These are phyloP conservation scores for Candida bentonensis DNA, from an alignment of 805 yeast genomes.

Conservation along the genomic window DNA sequence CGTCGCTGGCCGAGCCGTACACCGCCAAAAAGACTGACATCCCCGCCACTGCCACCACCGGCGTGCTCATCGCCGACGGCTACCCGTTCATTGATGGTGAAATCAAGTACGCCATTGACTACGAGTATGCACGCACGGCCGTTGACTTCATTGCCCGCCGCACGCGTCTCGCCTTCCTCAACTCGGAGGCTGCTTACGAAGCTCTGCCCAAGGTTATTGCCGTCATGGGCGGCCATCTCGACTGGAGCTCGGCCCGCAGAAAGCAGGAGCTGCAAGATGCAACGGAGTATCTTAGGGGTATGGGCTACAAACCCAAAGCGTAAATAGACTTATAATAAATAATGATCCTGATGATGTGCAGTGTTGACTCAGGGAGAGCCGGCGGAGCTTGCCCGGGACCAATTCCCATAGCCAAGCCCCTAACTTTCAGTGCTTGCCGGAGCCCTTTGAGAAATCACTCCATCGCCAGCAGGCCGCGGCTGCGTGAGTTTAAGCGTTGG, in stretches of 20 bases:
- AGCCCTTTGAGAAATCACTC: too few relatives aligned
- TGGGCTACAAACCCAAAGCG: slow-evolving; percentile 20
- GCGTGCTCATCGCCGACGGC: slow-evolving; percentile 33
- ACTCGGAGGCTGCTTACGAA: slow-evolving; percentile 66
- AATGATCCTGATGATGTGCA: slow-evolving; percentile 1
- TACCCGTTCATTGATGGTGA: slow-evolving; percentile 84
- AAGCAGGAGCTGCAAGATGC: slow-evolving; percentile 29
- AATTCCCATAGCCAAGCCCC: too few relatives aligned
- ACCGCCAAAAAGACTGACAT: slow-evolving; percentile 11
- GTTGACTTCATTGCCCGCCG: slow-evolving; percentile 86
- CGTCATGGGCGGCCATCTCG: slow-evolving; percentile 65
- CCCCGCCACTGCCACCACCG: slow-evolving; percentile 20
- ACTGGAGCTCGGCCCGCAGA: slow-evolving; percentile 55
- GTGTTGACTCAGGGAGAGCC: too few relatives aligned
- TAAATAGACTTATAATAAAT: not conserved
- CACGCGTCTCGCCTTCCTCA: slow-evolving; percentile 82
- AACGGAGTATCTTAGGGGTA: slow-evolving; percentile 23
- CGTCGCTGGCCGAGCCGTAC: slow-evolving; percentile 34
- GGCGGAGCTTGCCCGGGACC: too few relatives aligned
- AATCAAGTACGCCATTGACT: slow-evolving; percentile 61
- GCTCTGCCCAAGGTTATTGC: slow-evolving; percentile 79
- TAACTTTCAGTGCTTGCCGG: too few relatives aligned
- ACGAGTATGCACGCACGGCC: slow-evolving; percentile 82
- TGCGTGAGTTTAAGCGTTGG: slow-evolving; percentile 25
- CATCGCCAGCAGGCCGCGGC: not conserved